Conservation (phyloP, 2,329 filamentous ascomycete species). For the Dothiorella sarmentorum region DNA sequence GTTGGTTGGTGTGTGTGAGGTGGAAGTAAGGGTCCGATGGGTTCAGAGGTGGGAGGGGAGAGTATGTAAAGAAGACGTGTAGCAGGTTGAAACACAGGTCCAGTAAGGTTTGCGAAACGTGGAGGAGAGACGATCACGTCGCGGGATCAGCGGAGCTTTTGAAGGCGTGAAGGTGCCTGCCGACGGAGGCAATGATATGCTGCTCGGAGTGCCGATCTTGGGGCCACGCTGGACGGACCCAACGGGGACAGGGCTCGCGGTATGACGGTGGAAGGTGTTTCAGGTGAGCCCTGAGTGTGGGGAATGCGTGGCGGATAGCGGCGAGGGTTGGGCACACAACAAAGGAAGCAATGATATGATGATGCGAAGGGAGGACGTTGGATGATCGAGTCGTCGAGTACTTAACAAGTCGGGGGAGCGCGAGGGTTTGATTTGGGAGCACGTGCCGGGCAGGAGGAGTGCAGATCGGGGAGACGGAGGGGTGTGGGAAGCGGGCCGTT, state of each 20-base stretch:
- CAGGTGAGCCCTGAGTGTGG: slow-evolving; percentile 34
- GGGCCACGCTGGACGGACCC: slow-evolving; percentile 26
- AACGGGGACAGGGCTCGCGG: slow-evolving; percentile 33
- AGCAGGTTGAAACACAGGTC: slow-evolving; percentile 34
- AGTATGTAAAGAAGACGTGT: slow-evolving; percentile 21
- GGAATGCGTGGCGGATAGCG: slow-evolving; percentile 24
- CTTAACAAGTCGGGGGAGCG: slow-evolving; percentile 7
- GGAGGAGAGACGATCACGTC: slow-evolving; percentile 47
- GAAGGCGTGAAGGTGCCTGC: slow-evolving; percentile 34
- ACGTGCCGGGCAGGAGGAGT: slow-evolving; percentile 14
- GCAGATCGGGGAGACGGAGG: slow-evolving; percentile 18
- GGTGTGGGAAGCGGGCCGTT: slow-evolving; percentile 8
- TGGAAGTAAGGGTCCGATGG: slow-evolving; percentile 16
- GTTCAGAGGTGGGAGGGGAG: slow-evolving; percentile 18
- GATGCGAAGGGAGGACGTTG: slow-evolving; percentile 16
- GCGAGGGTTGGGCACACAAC: slow-evolving; percentile 2
- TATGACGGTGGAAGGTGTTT: slow-evolving; percentile 32
- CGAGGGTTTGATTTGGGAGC: slow-evolving; percentile 7
- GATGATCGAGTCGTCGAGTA: slow-evolving; percentile 14
- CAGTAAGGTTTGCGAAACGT: slow-evolving; percentile 42
- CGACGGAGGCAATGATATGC: slow-evolving; percentile 36
- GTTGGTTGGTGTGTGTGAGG: no score
- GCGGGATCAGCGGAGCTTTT: slow-evolving; percentile 49
- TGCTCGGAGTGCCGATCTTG: slow-evolving; percentile 35
- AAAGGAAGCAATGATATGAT: slow-evolving; percentile 19